Evolutionary conservation across 164 flowering plant species (phyloP).

Genomic region (Protea cynaroides): DNA sequence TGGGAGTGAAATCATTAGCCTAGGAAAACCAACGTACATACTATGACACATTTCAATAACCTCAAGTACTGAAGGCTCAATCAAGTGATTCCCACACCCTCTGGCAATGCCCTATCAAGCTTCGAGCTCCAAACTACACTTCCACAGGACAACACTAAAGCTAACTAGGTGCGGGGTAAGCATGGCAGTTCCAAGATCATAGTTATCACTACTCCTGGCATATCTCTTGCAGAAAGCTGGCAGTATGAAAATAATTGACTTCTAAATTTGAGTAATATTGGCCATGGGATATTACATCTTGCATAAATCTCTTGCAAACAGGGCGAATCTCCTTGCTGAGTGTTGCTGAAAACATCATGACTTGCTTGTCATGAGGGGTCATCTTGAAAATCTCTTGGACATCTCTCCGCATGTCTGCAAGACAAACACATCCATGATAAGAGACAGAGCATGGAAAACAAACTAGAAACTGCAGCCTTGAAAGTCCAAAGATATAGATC

Average conservation of each 20-base stretch:
- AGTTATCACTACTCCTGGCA: slow-evolving; percentile 6
- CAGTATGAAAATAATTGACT: slow-evolving; percentile 34
- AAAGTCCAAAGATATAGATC: not conserved
- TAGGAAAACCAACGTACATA: not conserved
- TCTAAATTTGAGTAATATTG: slow-evolving; percentile 44
- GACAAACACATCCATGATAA: slow-evolving; percentile 3
- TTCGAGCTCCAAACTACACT: not conserved
- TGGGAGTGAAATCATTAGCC: not conserved
- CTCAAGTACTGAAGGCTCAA: not conserved
- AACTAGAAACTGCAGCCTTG: not conserved
- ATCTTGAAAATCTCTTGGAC: slow-evolving; percentile 96
- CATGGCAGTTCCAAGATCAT: slow-evolving; percentile 11
- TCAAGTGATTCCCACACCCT: not conserved
- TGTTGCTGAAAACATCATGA: slow-evolving; percentile 99
- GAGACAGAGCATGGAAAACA: not conserved
- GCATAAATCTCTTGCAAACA: slow-evolving; percentile 99
- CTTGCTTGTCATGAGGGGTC: slow-evolving; percentile 99
- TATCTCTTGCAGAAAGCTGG: slow-evolving; percentile 28
- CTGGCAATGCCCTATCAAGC: too few relatives aligned
- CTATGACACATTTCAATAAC: not conserved
- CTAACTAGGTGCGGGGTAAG: not conserved
- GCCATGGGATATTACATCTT: slow-evolving; percentile 95
- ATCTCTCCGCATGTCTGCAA: slow-evolving; percentile 95
- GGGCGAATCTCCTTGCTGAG: slow-evolving; percentile 99
- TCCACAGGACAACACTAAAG: not conserved